phyloP scores from a whole-genome alignment of 2,329 filamentous ascomycete species.

The Venturia effusa region DNA sequence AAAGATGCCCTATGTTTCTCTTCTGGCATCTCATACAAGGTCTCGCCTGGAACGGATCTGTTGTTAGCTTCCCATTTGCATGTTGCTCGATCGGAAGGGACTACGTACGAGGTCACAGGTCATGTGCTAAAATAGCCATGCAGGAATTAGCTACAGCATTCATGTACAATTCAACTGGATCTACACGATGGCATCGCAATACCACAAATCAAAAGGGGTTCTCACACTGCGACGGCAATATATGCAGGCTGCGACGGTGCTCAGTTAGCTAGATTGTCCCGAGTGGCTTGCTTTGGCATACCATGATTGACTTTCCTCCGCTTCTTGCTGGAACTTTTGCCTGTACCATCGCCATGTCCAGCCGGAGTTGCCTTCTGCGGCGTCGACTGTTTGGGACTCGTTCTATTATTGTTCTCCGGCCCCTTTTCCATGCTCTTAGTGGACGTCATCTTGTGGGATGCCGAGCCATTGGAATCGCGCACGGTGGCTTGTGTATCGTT shows the following conservation, averaged over 20 bases:
- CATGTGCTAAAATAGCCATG: conserved; percentile 33
- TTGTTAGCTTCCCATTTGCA: neutral
- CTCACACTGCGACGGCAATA: conserved; percentile 27
- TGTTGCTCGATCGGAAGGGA: neutral
- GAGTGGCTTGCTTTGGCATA: conserved; percentile 18
- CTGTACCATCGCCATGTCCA: conserved; percentile 1
- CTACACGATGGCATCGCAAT: neutral
- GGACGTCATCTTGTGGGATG: conserved; percentile 22
- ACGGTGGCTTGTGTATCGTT: conserved; percentile 23
- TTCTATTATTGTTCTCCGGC: conserved; percentile 15
- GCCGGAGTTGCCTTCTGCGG: conserved; percentile 7
- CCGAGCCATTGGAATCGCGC: conserved; percentile 23
- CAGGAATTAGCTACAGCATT: conserved; percentile 6
- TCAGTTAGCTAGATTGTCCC: conserved; percentile 7
- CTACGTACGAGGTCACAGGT: conserved; percentile 40
- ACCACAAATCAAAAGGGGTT: conserved; percentile 1
- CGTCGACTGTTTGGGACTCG: conserved; percentile 1
- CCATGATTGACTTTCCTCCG: conserved; percentile 44
- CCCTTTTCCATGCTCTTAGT: conserved; percentile 21
- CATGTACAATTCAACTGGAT: neutral
- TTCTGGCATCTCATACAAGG: conserved; percentile 97
- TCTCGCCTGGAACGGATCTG: conserved; percentile 54
- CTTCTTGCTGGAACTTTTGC: conserved; percentile 30
- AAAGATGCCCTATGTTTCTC: conserved; percentile 95
- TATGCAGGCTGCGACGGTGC: conserved; percentile 31